phyloP scores from a whole-genome alignment of 805 yeast species.

The Candida tammaniensis region DNA sequence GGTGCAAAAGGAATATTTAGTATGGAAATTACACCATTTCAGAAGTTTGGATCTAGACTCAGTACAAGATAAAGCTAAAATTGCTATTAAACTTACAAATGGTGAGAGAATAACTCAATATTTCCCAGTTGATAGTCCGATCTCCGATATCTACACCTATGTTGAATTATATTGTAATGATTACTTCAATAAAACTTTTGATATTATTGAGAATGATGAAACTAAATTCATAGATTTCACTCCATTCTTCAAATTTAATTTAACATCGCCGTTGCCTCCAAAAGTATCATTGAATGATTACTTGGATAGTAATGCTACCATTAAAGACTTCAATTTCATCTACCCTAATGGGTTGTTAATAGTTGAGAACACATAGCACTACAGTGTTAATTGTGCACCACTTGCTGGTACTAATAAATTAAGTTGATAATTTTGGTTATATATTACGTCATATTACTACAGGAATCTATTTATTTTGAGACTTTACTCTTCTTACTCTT shows the following conservation, averaged over 20 bases:
- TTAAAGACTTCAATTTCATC: conserved; percentile 59
- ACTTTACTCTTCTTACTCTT: conserved; percentile 52
- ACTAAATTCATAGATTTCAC: conserved; percentile 21
- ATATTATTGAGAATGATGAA: conserved; percentile 20
- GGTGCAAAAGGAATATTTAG: conserved; percentile 37
- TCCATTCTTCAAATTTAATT: conserved; percentile 27
- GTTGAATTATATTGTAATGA: conserved; percentile 36
- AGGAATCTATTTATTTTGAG: conserved; percentile 32
- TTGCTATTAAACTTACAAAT: conserved; percentile 65
- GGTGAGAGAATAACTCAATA: conserved; percentile 53
- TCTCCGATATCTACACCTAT: conserved; percentile 32
- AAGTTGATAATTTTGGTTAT: no score
- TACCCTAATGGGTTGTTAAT: conserved; percentile 52
- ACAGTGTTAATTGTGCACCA: conserved; percentile 1
- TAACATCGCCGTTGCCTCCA: conserved; percentile 40
- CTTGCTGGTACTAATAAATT: not conserved
- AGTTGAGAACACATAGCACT: conserved; percentile 43
- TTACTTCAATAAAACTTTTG: conserved; percentile 32
- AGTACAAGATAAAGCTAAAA: conserved; percentile 42
- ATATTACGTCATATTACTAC: no score
- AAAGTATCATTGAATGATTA: conserved; percentile 26
- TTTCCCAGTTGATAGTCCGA: conserved; percentile 27
- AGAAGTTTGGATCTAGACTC: conserved; percentile 14
- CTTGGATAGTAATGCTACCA: conserved; percentile 30
- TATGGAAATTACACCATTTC: conserved; percentile 26